Evolutionary conservation across 2,329 filamentous ascomycete genomes (phyloP).

Genomic region (Rutstroemia sp.): DNA sequence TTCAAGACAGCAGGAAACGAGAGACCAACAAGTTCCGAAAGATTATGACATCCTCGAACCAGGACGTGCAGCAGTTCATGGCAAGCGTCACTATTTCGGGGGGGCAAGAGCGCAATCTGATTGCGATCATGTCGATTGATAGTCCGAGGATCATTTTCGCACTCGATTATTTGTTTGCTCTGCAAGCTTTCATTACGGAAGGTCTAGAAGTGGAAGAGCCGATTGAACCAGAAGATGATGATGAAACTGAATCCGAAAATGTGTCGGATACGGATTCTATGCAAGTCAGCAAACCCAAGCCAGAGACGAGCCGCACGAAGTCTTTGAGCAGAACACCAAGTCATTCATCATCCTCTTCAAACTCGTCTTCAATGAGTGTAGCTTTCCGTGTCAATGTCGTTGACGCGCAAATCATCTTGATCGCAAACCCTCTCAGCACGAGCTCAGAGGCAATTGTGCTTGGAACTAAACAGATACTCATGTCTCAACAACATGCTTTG

Average conservation of each 20-base stretch:
- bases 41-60: conserved; percentile 96
- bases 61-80: conserved; percentile 96
- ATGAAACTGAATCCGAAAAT: conserved; percentile 49
- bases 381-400: conserved; percentile 91
- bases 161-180: conserved; percentile 86
- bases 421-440: conserved; percentile 83
- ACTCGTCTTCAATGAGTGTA: conserved; percentile 54
- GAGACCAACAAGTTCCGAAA: conserved; percentile 95
- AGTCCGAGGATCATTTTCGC: conserved; percentile 94
- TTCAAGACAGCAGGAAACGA: conserved; percentile 79
- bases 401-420: conserved; percentile 91
- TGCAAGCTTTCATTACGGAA: conserved; percentile 74
- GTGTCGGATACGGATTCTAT: conserved; percentile 54
- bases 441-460: conserved; percentile 95
- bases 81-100: conserved; percentile 90
- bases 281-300: conserved; percentile 8
- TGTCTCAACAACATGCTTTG: conserved; percentile 89
- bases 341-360: conserved; percentile 24
- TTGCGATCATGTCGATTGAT: conserved; percentile 88
- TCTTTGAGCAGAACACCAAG: conserved; percentile 22
- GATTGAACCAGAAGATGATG: conserved; percentile 39
- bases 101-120: conserved; percentile 70
- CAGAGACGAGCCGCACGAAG: conserved; percentile 5
- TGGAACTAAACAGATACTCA: conserved; percentile 83
- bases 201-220: conserved; percentile 62